Conservation (phyloP, 139 green algal species). For the Chlamydomonas schloesseri region DNA sequence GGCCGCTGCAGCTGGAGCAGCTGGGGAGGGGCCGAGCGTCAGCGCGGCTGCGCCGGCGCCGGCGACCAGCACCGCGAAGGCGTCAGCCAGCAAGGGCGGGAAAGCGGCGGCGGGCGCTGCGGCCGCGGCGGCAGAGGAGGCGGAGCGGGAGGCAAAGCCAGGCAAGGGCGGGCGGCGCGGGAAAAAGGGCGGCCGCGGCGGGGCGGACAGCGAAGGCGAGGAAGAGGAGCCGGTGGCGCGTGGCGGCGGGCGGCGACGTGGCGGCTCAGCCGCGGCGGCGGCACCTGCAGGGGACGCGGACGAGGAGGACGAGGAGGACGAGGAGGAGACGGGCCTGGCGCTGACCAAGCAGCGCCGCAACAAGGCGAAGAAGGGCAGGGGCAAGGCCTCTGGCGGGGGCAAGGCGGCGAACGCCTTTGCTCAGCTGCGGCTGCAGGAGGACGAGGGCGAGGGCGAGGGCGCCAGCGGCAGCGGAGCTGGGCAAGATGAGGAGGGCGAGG, state of each 20-base stretch:
- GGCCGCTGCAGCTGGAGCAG: not conserved
- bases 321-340: not conserved
- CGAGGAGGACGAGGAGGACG: not conserved
- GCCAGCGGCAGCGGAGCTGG: not conserved
- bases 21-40: not conserved
- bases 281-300: not conserved
- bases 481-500: not conserved
- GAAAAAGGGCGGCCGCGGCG: not conserved
- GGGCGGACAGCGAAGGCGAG: too few species aligned
- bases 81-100: not conserved
- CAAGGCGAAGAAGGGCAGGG: not conserved
- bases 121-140: not conserved
- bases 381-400: not conserved
- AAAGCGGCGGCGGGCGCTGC: not conserved
- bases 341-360: not conserved
- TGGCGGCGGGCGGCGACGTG: too few species aligned
- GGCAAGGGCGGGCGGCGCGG: not conserved
- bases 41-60: not conserved
- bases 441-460: not conserved
- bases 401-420: not conserved
- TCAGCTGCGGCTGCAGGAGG: conserved; percentile 5
- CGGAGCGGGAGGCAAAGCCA: not conserved
- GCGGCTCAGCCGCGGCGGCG: not conserved
- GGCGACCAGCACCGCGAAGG: too few species aligned
- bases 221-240: too few species aligned